Base-by-base conservation (phyloP, 257 asterid genomes). In the Solanum paucissectum region DNA sequence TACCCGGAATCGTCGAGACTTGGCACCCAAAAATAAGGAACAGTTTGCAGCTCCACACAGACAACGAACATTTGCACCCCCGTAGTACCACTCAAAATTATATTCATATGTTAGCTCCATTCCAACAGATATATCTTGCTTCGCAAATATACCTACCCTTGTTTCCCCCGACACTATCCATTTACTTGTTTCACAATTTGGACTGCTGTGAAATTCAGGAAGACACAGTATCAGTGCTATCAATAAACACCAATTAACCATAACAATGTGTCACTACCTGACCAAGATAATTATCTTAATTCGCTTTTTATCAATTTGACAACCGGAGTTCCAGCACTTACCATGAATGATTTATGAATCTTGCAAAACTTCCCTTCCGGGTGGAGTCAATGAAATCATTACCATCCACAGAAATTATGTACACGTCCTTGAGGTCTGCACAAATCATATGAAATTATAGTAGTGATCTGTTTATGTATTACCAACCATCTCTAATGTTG, bases 1-100 rank as follows among this genome's bases (percentile, higher is more conserved):
- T 46, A 46, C 58, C 58, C 58, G 7, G 3, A 46, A 46, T 46
- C 20, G 98, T 68, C 94, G 98, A 91, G 98, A 97, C 90, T 94
- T 95, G 88, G 98, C 99, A 83, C 98, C 99, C 85, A 97, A 98
- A 91, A 95, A 95, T 89, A 95, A 84, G 62, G 98, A 95, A 91
- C 98, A 97, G 88, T 93, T 44, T 71, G 95, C 91, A 42, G 98
- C 96, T 86, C 98, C 96, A 88, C 99, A 97, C 11, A 97, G 92
- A 91, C 98, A 97, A 60, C 95, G 95, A 86, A 97, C 49, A 42
- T 42, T 42, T 42, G 49, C 49, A 42, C 14, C 97, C 27, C 98
- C 98, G 34, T 94, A 97, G 34, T 94, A 97, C 99, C 99, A 97
- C 89, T 95, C 98, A 68, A 95, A 97, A 90, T 95, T 97, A 90